Conservation (phyloP, 306 rosid genomes). For the Cucurbita argyrosperma region DNA sequence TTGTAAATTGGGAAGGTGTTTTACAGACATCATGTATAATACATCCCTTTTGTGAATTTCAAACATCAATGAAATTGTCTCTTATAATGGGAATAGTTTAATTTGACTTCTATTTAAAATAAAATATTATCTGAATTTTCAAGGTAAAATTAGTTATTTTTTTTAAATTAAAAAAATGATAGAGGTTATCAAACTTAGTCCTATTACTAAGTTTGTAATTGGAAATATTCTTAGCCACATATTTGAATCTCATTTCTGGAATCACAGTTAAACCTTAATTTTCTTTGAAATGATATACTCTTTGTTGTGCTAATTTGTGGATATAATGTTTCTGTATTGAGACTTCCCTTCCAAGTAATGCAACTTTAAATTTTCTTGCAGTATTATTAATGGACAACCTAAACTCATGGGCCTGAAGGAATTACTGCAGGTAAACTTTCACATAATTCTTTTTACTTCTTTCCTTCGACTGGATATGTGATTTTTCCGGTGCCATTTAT, state of each 20-base stretch:
- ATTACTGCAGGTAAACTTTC: constrained; percentile 44
- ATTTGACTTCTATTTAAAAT: not conserved
- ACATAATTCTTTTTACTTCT: constrained; percentile 6
- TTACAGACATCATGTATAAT: too few species aligned
- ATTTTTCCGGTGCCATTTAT: too few species aligned
- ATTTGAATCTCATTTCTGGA: not conserved
- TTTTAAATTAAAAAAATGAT: too few species aligned
- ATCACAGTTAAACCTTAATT: not conserved
- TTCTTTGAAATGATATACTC: not conserved
- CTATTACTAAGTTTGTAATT: not conserved
- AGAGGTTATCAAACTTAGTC: not conserved
- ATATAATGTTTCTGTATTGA: not conserved
- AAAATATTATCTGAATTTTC: not conserved
- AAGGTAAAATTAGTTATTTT: too few species aligned
- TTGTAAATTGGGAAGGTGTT: too few species aligned
- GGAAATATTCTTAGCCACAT: not conserved
- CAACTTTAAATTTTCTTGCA: constrained; percentile 4
- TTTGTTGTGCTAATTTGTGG: not conserved
- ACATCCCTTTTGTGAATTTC: too few species aligned
- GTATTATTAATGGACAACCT: constrained; percentile 78
- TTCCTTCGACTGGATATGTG: not conserved
- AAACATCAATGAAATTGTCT: too few species aligned
- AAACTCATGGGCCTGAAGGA: constrained; percentile 86
- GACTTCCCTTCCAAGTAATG: not conserved
- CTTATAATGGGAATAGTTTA: not conserved